Conservation (phyloP, 345 rosid genomes). For the Eucalyptus erythrocorys region DNA sequence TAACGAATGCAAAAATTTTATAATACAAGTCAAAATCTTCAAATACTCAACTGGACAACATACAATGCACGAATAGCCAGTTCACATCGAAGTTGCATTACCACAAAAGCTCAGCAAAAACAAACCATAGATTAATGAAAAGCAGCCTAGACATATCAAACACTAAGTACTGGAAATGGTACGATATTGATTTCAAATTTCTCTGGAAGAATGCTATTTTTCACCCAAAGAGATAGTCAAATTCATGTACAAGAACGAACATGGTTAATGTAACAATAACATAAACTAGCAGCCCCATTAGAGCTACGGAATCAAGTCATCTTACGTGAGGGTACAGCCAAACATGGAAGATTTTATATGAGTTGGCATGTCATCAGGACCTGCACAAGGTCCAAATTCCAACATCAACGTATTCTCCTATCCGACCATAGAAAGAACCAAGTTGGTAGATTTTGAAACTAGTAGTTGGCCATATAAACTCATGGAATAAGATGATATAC, state of each 20-base stretch:
- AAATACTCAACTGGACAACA: background rate
- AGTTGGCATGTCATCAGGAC: slow-evolving; percentile 98
- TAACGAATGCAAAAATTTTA: background rate
- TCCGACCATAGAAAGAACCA: background rate
- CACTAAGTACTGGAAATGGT: background rate
- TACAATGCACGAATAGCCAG: background rate
- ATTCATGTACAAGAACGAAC: slow-evolving; percentile 9
- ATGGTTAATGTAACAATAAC: background rate
- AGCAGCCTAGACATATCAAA: background rate
- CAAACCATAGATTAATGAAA: background rate
- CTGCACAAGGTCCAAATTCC: slow-evolving; percentile 20
- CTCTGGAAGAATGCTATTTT: background rate
- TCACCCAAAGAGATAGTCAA: background rate
- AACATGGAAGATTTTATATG: slow-evolving; percentile 94
- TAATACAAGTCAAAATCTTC: background rate
- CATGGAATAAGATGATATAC: background rate
- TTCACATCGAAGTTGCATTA: background rate
- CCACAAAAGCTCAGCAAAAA: background rate
- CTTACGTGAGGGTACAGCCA: slow-evolving; percentile 80
- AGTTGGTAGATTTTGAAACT: background rate
- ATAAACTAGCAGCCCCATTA: background rate
- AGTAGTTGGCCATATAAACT: background rate
- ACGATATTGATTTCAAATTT: background rate
- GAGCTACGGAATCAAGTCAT: background rate
- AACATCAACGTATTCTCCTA: background rate